phyloP scores from a whole-genome alignment of 805 yeast genomes.

The Schizosaccharomyces japonicus region DNA sequence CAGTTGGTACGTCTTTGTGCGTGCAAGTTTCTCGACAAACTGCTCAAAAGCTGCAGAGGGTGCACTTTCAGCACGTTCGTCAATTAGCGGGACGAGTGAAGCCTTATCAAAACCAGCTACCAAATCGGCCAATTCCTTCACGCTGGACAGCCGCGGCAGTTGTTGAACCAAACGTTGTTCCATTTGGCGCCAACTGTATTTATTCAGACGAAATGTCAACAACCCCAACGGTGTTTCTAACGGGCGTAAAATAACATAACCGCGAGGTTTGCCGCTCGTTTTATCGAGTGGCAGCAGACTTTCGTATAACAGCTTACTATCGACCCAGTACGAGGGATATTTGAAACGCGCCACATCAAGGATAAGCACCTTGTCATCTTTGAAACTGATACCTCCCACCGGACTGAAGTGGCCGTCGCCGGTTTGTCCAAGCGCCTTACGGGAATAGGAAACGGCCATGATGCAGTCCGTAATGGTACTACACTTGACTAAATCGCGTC shows the following conservation, averaged over 20 bases:
- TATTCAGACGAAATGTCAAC: background rate
- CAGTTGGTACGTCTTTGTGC: background rate
- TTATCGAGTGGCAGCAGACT: background rate
- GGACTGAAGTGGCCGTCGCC: conserved; percentile 5
- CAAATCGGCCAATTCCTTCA: background rate
- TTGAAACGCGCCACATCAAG: conserved; percentile 5
- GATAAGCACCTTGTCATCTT: background rate
- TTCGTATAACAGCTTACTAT: background rate
- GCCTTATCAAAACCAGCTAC: background rate
- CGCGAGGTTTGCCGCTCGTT: background rate
- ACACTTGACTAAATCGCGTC: background rate
- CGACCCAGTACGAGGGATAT: conserved; percentile 4
- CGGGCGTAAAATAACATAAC: background rate
- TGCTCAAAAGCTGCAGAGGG: background rate
- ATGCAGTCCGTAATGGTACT: background rate
- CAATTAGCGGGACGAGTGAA: background rate
- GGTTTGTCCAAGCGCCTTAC: conserved; percentile 4
- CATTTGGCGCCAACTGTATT: background rate
- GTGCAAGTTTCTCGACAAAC: background rate
- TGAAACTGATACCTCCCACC: conserved; percentile 1
- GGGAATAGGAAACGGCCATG: conserved; percentile 3
- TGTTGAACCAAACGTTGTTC: background rate
- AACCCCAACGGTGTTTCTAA: background rate
- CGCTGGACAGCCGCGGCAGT: background rate
- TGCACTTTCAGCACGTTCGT: background rate